Evolutionary conservation across 2,329 filamentous ascomycete species (phyloP), one percentile per base, ranked within the genome.

Genomic region (Lizonia empirigonia): DNA sequence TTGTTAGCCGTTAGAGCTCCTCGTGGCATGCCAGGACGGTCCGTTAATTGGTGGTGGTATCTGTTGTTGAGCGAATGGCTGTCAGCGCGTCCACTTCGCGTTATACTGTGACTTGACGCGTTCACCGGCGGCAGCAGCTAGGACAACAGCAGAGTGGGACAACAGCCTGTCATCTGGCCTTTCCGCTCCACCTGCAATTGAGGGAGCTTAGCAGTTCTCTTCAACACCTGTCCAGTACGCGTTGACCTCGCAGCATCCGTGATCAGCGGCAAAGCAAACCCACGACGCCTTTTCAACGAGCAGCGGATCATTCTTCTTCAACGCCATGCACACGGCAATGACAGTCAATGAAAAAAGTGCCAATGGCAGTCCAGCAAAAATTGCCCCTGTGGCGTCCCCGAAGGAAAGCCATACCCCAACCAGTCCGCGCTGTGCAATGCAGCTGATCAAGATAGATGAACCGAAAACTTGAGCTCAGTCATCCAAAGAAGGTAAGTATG

Each of bases 281-380:
- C n/a, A n/a, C n/a, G n/a, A n/a, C n/a, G n/a, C n/a, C n/a, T n/a
- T n/a, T n/a, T n/a, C n/a, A n/a, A n/a, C n/a, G n/a, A n/a, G n/a
- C n/a, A n/a, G n/a, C n/a, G n/a, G n/a, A n/a, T n/a, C n/a, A n/a
- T 35, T 68, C 72, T 75, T 74, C 73, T 60, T 74, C 69, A 66
- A 69, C 58, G 30, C 67, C 53, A 55, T 60, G 67, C 71, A 24
- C 55, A 22, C 68, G 55, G 69, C 68, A 55, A 35, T 48, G 55
- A 29, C 44, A 64, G 20, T 67, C 60, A 72, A 76, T 67, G 73
- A 76, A 76, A 74, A 73, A 50, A 26, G 22, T 29, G 12, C 18
- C 29, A 22, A 50, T 36, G 44, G 47, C 39, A 40, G 41, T 45
- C 58, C 46, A 65, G 59, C 63, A 64, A 65, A 63, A 65, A 65